Conservation (phyloP, 2,329 filamentous ascomycete genomes). For the Lecanicillium sp. region DNA sequence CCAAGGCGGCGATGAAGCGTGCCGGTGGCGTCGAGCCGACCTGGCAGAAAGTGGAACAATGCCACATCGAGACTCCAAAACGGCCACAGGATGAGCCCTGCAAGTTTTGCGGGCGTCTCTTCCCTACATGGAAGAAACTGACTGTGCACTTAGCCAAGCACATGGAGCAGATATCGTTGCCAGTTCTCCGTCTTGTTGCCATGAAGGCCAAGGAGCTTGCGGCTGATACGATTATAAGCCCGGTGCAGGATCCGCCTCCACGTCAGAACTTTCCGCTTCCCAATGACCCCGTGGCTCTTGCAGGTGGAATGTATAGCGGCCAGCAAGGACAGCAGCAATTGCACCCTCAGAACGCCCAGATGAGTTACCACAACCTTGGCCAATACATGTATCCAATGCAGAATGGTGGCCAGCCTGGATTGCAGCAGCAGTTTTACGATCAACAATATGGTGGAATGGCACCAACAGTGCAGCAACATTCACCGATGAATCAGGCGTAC, state of each 20-base stretch:
- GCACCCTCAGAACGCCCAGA: conserved; percentile 5
- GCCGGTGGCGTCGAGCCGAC: conserved; percentile 53
- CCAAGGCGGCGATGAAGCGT: conserved; percentile 59
- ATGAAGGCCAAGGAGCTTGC: conserved; percentile 38
- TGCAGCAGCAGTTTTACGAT: background rate
- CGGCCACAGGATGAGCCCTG: conserved; percentile 71
- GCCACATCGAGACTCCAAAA: conserved; percentile 60
- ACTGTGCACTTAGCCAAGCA: conserved; percentile 91
- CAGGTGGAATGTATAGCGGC: conserved; percentile 1
- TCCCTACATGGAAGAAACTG: conserved; percentile 84
- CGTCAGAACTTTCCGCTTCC: conserved; percentile 23
- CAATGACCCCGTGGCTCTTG: conserved; percentile 11
- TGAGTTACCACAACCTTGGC: background rate
- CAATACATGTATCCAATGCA: too few relatives aligned
- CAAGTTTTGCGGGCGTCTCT: conserved; percentile 76
- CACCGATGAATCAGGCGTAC: background rate
- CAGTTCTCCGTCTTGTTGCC: conserved; percentile 58
- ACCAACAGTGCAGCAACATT: background rate
- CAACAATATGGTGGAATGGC: background rate
- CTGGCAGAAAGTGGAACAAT: conserved; percentile 71
- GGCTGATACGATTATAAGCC: conserved; percentile 59
- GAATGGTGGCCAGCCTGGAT: background rate
- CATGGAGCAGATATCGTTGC: conserved; percentile 86
- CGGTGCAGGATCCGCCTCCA: conserved; percentile 49
- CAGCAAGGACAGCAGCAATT: conserved; percentile 1